Base-by-base conservation (phyloP, 202 grass and related monocot species). In the Dendrocalamus latiflorus region DNA sequence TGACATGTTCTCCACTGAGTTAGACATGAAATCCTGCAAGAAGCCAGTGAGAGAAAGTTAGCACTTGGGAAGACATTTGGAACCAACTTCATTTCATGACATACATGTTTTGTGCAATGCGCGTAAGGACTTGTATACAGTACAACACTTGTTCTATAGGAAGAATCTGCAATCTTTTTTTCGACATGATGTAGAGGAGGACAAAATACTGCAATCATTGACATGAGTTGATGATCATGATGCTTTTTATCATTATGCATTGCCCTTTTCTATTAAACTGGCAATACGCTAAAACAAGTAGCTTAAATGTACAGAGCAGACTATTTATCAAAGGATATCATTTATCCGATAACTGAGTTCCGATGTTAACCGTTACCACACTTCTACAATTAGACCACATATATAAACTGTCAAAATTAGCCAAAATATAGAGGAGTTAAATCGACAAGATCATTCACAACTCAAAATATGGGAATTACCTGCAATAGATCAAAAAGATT, bases 1-100 rank as follows among this genome's bases (percentile, higher is more conserved):
- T 70, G 91, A 90, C 68, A 96, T 67, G 57, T 91, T 99, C 78
- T 94, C 96, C 68, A 87, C 84, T 44, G 93, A 89, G 63, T 66
- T 90, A 4, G 85, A 85, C 87, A 95, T 92, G 83, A 96, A 95
- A 41, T 88, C 89, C 96, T 99, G 74, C 82, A 89, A 81, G 74
- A 54, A 55, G 69, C 6, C 22, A 17, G 22, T 34, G 34, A 67
- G 60, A 79, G 6, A 50, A 17, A 41, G 51, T 80, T 15, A 82
- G 36, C 15, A 82, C 24, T 43, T 70, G 38, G 57, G 9, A 34
- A 75, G 33, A 78, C 15, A 73, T 76, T 74, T 54, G 33, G 69
- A 77, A 59, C 54, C 30, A 12, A 70, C 14, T 67, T 84, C 64
- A 65, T 56, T 71, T 43, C 67, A 87, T 53, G 36, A 38, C 33